A percentile compares a stretch with the other conserved stretches of the same genome.
These are phyloP conservation scores for Ceratobasidium sp. DNA, from an alignment of 1,284 basidiomycete genomes.

Conservation along the genomic window DNA sequence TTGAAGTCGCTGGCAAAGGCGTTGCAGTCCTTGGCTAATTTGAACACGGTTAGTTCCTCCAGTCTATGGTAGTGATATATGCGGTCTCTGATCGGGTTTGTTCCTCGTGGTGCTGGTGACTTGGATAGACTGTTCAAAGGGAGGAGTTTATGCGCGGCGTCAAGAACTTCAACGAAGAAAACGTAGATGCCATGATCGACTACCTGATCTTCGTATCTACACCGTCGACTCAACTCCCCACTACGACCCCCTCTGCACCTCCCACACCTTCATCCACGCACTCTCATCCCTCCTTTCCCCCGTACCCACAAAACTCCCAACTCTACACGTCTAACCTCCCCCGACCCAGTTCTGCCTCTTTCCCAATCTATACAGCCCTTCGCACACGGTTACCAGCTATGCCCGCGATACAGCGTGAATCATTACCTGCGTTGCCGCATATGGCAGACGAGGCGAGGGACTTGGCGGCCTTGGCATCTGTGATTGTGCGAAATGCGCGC, in stretches of 20 bases:
- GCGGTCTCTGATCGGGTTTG: slow-evolving; percentile 20
- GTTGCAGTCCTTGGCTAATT: slow-evolving; percentile 80
- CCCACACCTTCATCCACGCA: slow-evolving; percentile 50
- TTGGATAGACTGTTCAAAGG: slow-evolving; percentile 66
- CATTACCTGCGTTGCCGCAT: slow-evolving; percentile 73
- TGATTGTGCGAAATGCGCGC: slow-evolving; percentile 68
- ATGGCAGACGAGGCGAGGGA: slow-evolving; percentile 76
- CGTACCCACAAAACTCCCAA: background rate
- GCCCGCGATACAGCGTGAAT: slow-evolving; percentile 69
- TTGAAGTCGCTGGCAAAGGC: slow-evolving; percentile 81
- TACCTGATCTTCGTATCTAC: slow-evolving; percentile 77
- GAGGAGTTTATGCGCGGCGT: slow-evolving; percentile 78
- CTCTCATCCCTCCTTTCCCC: slow-evolving; percentile 47
- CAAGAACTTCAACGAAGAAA: slow-evolving; percentile 68
- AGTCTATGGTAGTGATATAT: background rate
- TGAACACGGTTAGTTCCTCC: slow-evolving; percentile 67
- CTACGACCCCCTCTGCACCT: slow-evolving; percentile 41
- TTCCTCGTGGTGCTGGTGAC: slow-evolving; percentile 9
- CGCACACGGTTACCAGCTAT: slow-evolving; percentile 64
- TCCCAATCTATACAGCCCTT: slow-evolving; percentile 59
- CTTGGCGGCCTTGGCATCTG: slow-evolving; percentile 75
- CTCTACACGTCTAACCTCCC: background rate
- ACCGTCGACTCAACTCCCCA: slow-evolving; percentile 56
- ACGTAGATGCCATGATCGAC: slow-evolving; percentile 73
- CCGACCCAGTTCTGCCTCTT: slow-evolving; percentile 50